These are phyloP conservation scores for Coccomyxa subellipsoidea DNA, from an alignment of 163 green algal genomes.

Conservation along the genomic window DNA sequence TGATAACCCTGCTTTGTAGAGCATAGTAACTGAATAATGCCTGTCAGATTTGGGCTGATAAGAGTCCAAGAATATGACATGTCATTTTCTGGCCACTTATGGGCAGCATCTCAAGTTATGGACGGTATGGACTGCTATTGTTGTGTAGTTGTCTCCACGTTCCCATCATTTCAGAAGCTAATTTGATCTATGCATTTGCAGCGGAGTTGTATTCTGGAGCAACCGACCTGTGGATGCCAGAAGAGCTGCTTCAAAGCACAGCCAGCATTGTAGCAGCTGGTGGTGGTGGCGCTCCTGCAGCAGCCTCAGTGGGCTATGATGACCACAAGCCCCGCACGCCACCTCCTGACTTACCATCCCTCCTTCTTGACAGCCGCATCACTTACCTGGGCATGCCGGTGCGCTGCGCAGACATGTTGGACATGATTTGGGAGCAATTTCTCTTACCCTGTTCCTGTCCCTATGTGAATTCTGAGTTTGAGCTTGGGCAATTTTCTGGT, in stretches of 20 bases:
- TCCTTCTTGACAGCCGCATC: constrained; percentile 96
- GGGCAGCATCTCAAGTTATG: no score
- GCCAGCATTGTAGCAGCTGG: not conserved
- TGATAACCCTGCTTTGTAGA: no score
- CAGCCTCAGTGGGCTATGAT: constrained; percentile 25
- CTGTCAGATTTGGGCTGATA: no score
- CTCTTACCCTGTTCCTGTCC: no score
- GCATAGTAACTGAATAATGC: no score
- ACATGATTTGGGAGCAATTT: no score
- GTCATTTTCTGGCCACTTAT: no score
- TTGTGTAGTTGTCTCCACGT: not conserved
- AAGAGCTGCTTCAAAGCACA: not conserved
- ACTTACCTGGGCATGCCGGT: constrained; percentile 98
- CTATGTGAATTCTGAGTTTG: no score
- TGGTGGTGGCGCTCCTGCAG: constrained; percentile 14
- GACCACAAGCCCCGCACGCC: constrained; percentile 57
- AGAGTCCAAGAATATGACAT: no score
- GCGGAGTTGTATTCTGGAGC: not conserved
- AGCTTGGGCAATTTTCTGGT: not conserved
- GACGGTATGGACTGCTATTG: not conserved
- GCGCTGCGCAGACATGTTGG: constrained; percentile 14
- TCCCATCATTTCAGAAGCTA: not conserved
- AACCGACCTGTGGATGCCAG: not conserved
- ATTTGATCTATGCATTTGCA: not conserved
- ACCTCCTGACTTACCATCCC: constrained; percentile 91